These are phyloP conservation scores for Triticum urartu DNA, from an alignment of 176 grass and related monocot genomes.

Conservation along the genomic window DNA sequence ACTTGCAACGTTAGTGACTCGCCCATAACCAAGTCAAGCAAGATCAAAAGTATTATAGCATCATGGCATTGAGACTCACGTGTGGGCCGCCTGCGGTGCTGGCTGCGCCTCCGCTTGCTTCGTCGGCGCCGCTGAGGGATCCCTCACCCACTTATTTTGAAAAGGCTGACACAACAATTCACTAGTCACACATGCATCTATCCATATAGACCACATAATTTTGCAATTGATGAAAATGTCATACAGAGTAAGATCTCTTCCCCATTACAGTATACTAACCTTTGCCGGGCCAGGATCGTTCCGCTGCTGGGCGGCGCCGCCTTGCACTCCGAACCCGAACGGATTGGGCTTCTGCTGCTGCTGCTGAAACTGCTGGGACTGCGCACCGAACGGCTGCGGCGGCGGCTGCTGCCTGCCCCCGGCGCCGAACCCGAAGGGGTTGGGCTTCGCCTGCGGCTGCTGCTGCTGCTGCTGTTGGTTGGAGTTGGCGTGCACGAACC, in stretches of 20 bases:
- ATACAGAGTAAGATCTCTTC: not conserved
- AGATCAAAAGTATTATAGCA: not conserved
- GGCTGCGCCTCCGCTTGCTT: conserved; percentile 51
- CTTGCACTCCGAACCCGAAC: conserved; percentile 78
- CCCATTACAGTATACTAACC: not conserved
- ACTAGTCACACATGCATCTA: not conserved
- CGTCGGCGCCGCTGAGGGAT: conserved; percentile 30
- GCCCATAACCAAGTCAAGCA: not conserved
- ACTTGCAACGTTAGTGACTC: not conserved
- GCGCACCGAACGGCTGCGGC: conserved; percentile 12
- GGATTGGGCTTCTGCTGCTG: conserved; percentile 77
- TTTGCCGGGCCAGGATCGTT: conserved; percentile 31
- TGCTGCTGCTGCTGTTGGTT: conserved; percentile 36
- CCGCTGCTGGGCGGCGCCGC: conserved; percentile 25
- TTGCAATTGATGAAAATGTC: not conserved
- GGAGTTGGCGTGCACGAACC: conserved; percentile 54
- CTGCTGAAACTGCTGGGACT: conserved; percentile 51
- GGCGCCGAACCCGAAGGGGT: conserved; percentile 67
- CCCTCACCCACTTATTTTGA: conserved; percentile 82
- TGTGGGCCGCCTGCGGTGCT: conserved; percentile 47
- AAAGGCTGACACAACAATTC: conserved; percentile 56
- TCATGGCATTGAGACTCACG: conserved; percentile 29
- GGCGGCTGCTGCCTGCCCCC: conserved; percentile 31
- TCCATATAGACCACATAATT: not conserved
- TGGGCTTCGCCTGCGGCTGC: conserved; percentile 56